Evolutionary conservation across 805 yeast genomes (phyloP), one percentile per base, ranked within the genome.

Genomic region (Ogataea trehalophila): DNA sequence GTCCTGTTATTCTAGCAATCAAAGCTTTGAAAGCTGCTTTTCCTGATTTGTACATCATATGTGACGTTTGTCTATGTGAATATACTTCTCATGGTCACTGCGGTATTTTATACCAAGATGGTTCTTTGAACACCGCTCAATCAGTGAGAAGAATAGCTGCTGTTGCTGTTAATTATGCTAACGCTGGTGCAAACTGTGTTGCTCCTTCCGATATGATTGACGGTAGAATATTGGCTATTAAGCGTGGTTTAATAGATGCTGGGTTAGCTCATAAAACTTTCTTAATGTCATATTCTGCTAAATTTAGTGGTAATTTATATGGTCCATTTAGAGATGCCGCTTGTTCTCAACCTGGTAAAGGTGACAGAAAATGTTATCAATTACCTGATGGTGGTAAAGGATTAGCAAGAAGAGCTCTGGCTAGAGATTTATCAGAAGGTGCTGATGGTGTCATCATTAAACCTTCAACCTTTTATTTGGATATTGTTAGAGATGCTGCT

Each of bases 261-360:
- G 84, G 83, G 26, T 67, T 94, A 50, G 96, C 96, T 18, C 95
- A 94, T 69, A 81, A 83, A 65, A 83, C 90, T 42, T 82, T 92
- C 72, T 81, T 94, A 35, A 83, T 94, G 87, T 86, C 96, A 5
- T 94, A 94, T 69, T 80, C 96, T 34, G 98, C 98, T 49, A 94
- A 94, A 65, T 94, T 94, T 64, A 75, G 87, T 50, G 97, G 98
- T 34, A 80, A 81, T 53, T 72, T 94, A 42, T 94, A 94, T 65
- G 99, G 99, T 1, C 99, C 99, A 5, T 94, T 94, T 75, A 78
- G 99, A 66, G 99, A 94, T 59, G 97, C 97, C 40, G 99, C 98
- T 3, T 94, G 95, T 35, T 85, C 95, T 44, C 75, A 83, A 4
- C 98, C 99, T 9, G 77, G 87, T 18, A 75, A 79, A 50, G 99